phyloP scores from a whole-genome alignment of 2,329 filamentous ascomycete genomes.

The Magnaporthiopsis incrustans region DNA sequence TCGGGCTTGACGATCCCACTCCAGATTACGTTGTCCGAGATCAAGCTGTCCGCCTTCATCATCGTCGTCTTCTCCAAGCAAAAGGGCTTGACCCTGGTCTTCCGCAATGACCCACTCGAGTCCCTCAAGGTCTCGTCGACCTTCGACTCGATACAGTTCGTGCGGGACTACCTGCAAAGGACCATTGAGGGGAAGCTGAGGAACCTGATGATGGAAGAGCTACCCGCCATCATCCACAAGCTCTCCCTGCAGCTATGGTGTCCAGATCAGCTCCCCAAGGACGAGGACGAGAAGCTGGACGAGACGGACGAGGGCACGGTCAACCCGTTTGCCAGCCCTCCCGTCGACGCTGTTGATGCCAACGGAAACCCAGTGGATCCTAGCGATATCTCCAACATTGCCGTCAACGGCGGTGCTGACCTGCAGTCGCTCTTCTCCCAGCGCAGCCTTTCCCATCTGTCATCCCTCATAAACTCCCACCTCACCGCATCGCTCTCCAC shows the following conservation, averaged over 20 bases:
- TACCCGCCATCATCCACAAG: conserved; percentile 92
- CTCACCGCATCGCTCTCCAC: conserved; percentile 87
- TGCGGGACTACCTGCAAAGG: conserved; percentile 91
- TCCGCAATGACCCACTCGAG: conserved; percentile 95
- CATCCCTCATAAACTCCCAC: conserved; percentile 78
- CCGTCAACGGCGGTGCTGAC: conserved; percentile 71
- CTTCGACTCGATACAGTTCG: conserved; percentile 97
- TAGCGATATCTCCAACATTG: conserved; percentile 66
- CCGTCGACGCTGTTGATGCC: conserved; percentile 73
- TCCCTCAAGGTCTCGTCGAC: conserved; percentile 98
- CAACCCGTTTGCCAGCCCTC: conserved; percentile 75
- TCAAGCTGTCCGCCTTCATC: conserved; percentile 93
- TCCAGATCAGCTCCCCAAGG: conserved; percentile 69
- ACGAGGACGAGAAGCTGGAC: conserved; percentile 48
- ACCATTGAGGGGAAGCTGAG: conserved; percentile 92
- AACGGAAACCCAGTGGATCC: conserved; percentile 71
- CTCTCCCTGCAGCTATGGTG: conserved; percentile 85
- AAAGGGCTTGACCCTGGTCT: conserved; percentile 93
- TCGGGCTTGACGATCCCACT: conserved; percentile 94
- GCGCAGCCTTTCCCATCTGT: conserved; percentile 81
- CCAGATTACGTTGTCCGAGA: conserved; percentile 91
- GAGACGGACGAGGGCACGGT: conserved; percentile 53
- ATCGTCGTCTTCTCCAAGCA: conserved; percentile 96
- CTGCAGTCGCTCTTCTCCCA: conserved; percentile 88
- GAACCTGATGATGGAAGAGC: conserved; percentile 93